Conservation (phyloP, 2,329 filamentous ascomycete species). For the Xylaria sp. region DNA sequence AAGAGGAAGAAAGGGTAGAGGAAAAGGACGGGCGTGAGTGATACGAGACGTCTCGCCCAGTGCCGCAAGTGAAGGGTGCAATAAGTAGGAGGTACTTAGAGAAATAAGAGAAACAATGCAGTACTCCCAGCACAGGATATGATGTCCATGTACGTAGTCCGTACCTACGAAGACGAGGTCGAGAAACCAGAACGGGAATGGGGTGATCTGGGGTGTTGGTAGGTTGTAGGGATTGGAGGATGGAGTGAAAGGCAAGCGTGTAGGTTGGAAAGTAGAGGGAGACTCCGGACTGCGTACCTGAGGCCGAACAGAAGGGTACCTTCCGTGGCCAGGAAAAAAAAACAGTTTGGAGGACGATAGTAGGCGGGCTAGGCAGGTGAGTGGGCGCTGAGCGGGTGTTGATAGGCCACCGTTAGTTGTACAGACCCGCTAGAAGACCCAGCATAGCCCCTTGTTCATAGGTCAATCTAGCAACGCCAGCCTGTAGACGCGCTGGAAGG, state of each 20-base stretch:
- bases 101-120: constrained; percentile 17
- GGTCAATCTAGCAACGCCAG: neutral
- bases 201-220: constrained; percentile 4
- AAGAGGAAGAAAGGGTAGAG: neutral
- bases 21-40: constrained; percentile 13
- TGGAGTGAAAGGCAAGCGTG: too few species aligned
- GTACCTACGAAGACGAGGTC: constrained; percentile 1
- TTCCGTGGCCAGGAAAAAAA: neutral
- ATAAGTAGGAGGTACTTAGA: neutral
- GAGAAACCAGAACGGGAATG: constrained; percentile 18
- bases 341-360: neutral
- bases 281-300: too few species aligned
- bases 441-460: neutral
- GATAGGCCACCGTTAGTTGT: neutral
- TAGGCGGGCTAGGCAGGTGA: neutral
- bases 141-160: neutral
- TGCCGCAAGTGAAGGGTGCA: constrained; percentile 12
- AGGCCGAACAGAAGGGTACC: too few species aligned
- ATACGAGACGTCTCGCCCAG: constrained; percentile 23
- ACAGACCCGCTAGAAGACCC: neutral
- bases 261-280: too few species aligned
- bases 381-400: neutral
- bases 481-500: neutral
- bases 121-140: neutral
- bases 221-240: neutral